phyloP scores from a whole-genome alignment of 129 eudicot species.

The Chrysanthemum makinoi region DNA sequence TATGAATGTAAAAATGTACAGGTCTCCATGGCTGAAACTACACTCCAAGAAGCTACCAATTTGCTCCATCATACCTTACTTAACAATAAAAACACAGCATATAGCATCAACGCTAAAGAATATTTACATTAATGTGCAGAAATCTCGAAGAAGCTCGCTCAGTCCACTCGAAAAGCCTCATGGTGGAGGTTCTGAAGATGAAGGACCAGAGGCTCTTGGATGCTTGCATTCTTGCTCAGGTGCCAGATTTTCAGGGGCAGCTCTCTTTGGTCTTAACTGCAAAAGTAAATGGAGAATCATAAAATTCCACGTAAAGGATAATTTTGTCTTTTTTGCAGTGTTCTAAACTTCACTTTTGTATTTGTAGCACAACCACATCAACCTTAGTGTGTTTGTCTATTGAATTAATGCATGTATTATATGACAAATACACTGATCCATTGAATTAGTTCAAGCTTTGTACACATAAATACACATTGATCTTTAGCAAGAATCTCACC shows the following conservation, averaged over 20 bases:
- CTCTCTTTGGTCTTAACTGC: constrained; percentile 76
- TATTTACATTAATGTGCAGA: constrained; percentile 33
- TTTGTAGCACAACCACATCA: background rate
- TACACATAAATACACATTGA: constrained; percentile 16
- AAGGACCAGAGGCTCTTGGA: constrained; percentile 58
- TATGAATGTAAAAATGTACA: constrained; percentile 25
- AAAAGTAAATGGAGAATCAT: background rate
- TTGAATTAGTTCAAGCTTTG: background rate
- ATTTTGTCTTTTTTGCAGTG: background rate
- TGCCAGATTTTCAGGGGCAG: constrained; percentile 53
- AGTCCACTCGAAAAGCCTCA: constrained; percentile 17
- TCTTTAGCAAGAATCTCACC: constrained; percentile 34
- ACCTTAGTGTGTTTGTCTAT: background rate
- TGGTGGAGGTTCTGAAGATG: constrained; percentile 40
- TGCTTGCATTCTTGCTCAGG: constrained; percentile 67
- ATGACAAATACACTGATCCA: background rate
- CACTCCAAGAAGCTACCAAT: constrained; percentile 23
- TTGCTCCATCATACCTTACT: constrained; percentile 16
- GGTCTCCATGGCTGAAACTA: constrained; percentile 23
- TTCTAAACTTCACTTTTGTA: background rate
- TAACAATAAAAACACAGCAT: constrained; percentile 13
- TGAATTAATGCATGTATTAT: background rate
- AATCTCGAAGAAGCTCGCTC: background rate
- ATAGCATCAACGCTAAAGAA: constrained; percentile 19
- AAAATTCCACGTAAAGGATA: background rate